phyloP scores from a whole-genome alignment of 2,329 filamentous ascomycete genomes.

The Verticillium klebahnii region DNA sequence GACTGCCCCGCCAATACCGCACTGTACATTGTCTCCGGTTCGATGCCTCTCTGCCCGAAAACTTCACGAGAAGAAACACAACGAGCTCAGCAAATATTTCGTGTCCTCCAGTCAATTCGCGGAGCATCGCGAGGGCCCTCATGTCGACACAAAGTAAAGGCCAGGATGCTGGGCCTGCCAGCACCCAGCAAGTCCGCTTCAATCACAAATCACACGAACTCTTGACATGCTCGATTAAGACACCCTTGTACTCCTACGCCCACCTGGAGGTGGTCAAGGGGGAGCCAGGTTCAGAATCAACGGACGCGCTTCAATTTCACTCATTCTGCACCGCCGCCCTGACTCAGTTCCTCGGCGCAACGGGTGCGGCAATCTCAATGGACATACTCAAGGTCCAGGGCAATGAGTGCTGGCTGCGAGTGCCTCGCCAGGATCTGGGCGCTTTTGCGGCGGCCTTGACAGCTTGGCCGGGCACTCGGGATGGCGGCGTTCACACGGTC shows the following conservation, averaged over 20 bases:
- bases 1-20: neutral
- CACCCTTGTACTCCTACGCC: constrained; percentile 51
- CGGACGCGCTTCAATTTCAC: constrained; percentile 60
- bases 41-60: neutral
- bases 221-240: constrained; percentile 44
- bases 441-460: constrained; percentile 61
- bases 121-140: neutral
- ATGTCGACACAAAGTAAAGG: constrained; percentile 9
- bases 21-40: neutral
- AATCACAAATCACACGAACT: constrained; percentile 42
- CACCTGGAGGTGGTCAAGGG: constrained; percentile 45
- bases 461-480: constrained; percentile 52
- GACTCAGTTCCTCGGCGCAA: constrained; percentile 64
- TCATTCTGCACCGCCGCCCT: constrained; percentile 61
- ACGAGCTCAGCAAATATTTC: neutral
- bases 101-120: neutral
- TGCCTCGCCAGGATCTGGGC: constrained; percentile 56
- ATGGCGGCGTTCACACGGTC: constrained; percentile 38
- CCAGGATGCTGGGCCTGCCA: neutral
- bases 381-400: constrained; percentile 63
- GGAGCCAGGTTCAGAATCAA: constrained; percentile 14
- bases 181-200: constrained; percentile 4
- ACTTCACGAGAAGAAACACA: neutral
- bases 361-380: constrained; percentile 61
- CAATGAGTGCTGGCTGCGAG: constrained; percentile 56